These are phyloP conservation scores for Rosa hybrid DNA, from an alignment of 331 rosid species.

Conservation along the genomic window DNA sequence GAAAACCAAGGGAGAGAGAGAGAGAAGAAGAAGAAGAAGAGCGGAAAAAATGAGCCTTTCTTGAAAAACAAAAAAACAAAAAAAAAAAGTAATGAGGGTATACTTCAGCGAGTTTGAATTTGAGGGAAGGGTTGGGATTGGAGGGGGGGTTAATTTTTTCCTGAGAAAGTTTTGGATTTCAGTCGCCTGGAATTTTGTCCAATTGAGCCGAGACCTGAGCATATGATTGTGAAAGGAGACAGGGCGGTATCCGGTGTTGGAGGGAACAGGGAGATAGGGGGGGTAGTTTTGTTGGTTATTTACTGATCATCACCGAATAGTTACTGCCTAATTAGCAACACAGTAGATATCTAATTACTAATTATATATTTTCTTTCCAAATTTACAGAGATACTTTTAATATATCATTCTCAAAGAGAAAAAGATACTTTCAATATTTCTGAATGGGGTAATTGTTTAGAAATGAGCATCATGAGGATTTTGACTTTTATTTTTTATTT, in stretches of 20 bases:
- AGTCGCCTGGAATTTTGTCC: neutral
- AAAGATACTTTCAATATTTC: no score
- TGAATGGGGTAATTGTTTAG: no score
- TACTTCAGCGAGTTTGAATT: neutral
- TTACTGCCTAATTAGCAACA: neutral
- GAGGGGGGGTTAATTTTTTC: neutral
- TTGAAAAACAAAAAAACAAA: constrained; percentile 18
- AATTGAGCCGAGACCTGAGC: neutral
- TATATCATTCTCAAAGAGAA: no score
- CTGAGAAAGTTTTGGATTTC: neutral
- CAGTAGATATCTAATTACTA: neutral
- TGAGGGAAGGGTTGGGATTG: neutral
- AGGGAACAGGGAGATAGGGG: neutral
- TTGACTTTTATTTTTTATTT: no score
- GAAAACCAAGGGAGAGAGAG: neutral
- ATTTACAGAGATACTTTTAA: no score
- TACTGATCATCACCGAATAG: neutral
- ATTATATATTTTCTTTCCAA: no score
- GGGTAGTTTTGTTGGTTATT: neutral
- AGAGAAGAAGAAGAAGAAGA: neutral
- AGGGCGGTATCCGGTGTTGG: neutral
- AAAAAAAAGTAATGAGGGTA: neutral
- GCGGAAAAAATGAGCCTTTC: constrained; percentile 14
- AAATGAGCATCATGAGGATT: no score
- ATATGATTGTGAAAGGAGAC: neutral